Conservation (phyloP, 148 eudicot species). For the Amaranthus palmeri region DNA sequence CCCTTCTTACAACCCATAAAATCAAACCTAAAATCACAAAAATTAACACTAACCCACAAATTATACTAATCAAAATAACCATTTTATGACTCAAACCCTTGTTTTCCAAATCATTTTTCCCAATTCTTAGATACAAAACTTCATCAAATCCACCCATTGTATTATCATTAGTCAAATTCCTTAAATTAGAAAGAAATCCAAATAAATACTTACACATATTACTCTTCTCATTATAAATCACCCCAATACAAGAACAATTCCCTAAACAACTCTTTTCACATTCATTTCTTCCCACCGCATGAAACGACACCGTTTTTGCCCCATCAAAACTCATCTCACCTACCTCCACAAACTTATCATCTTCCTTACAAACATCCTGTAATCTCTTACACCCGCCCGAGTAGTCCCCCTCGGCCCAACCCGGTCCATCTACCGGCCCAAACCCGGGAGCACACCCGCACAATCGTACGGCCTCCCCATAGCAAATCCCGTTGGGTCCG, state of each 20-base stretch:
- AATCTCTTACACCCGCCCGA: conserved; percentile 53
- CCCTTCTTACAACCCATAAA: conserved; percentile 34
- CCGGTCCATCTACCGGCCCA: conserved; percentile 33
- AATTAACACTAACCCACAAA: conserved; percentile 33
- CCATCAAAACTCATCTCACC: conserved; percentile 51
- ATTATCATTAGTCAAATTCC: conserved; percentile 45
- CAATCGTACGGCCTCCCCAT: conserved; percentile 19
- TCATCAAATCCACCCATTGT: conserved; percentile 27
- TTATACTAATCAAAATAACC: conserved; percentile 22
- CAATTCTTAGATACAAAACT: conserved; percentile 43
- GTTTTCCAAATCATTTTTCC: conserved; percentile 20
- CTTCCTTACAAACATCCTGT: conserved; percentile 24
- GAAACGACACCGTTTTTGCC: conserved; percentile 29
- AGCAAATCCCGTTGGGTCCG: conserved; percentile 58
- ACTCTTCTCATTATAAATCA: conserved; percentile 29
- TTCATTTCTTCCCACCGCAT: conserved; percentile 26
- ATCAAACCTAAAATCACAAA: conserved; percentile 15
- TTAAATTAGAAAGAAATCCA: conserved; percentile 51
- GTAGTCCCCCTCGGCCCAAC: conserved; percentile 54
- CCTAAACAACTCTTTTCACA: conserved; percentile 54
- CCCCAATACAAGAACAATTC: conserved; percentile 68
- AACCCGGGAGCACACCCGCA: conserved; percentile 57
- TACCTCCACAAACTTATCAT: conserved; percentile 55
- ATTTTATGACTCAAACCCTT: conserved; percentile 22
- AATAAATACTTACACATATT: conserved; percentile 44